Evolutionary conservation across 805 yeast species (phyloP), one percentile per base, ranked within the genome.

Genomic region (Yamadazyma olivae): DNA sequence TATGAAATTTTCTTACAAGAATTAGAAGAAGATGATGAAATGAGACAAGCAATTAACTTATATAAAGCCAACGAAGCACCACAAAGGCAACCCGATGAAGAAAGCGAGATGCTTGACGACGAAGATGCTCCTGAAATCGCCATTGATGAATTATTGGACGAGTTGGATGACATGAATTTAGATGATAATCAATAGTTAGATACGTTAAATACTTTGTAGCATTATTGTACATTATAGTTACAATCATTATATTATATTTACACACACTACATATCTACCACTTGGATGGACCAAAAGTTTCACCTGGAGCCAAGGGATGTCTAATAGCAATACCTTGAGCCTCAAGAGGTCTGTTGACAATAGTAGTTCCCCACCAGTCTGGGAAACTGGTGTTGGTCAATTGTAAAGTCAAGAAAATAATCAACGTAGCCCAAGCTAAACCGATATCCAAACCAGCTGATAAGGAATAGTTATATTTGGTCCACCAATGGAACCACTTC

Each of bases 1-100:
- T 93, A 88, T 68, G 99, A 91, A 67, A 57, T 83, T 48, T 93
- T 93, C 86, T 77, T 93, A 67, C 97, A 88, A 67, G 96, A 93
- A 61, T 78, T 93, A 59, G 99, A 93, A 70, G 98, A 93, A 65
- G 99, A 93, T 64, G 81, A 81, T 37, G 99, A 93, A 59, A 75
- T 93, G 59, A 84, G 99, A 71, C 89, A 83, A 52, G 79, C 88
- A 30, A 79, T 93, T 61, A 91, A 93, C 57, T 55, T 93, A 53
- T 93, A 93, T 71, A 93, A 89, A 67, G 78, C 82, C 36, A 60
- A 51, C 35, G 58, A 50, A 24, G 50, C 44, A 12, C 43, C 51
- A 7, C 45, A 41, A 21, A 29, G 35, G 6, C 53, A 55, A 8
- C 54, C 54, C 17, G 77, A 63, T 20, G 74, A 64, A 53, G 79